Percentiles rank a stretch among this genome's conserved stretches.
Conservation (phyloP, 2,329 filamentous ascomycete species). For the Epichloe gansuensis region DNA sequence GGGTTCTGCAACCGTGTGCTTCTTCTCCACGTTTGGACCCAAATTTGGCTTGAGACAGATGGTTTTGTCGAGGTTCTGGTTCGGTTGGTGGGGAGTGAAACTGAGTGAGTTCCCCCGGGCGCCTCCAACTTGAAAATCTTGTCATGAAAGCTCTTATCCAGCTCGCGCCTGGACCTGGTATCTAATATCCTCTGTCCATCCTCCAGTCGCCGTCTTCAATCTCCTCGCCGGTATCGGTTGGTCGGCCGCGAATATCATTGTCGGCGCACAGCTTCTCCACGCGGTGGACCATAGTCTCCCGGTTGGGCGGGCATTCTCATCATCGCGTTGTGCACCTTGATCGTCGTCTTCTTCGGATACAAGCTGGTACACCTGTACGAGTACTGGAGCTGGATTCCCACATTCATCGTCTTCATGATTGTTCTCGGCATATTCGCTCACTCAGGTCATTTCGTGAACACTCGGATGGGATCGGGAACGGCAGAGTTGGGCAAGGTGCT, state of each 20-base stretch:
- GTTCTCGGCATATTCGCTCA: conserved; percentile 44
- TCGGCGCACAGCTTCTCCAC: conserved; percentile 61
- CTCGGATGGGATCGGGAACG: conserved; percentile 45
- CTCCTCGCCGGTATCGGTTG: conserved; percentile 60
- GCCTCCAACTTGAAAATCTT: too few relatives aligned
- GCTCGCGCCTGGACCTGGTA: too few relatives aligned
- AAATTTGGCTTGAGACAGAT: conserved; percentile 63
- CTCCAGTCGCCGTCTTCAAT: conserved; percentile 55
- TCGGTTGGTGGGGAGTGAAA: conserved; percentile 58
- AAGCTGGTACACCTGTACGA: conserved; percentile 65
- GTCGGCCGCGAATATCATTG: conserved; percentile 63
- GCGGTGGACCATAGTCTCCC: conserved; percentile 54
- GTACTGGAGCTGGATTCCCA: conserved; percentile 62
- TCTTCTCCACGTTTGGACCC: conserved; percentile 65
- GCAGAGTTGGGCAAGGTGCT: conserved; percentile 50
- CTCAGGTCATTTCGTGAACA: conserved; percentile 50
- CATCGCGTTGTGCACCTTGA: conserved; percentile 54
- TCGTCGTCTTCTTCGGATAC: conserved; percentile 64
- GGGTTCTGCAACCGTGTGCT: conserved; percentile 54
- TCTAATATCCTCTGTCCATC: conserved; percentile 4
- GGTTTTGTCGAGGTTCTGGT: conserved; percentile 62
- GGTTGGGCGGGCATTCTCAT: conserved; percentile 62
- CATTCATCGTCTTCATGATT: conserved; percentile 53
- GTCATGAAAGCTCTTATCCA: too few relatives aligned
- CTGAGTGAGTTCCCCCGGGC: conserved; percentile 34